phyloP scores from a whole-genome alignment of 1,139 yeast genomes.

The Pichia terricola region DNA sequence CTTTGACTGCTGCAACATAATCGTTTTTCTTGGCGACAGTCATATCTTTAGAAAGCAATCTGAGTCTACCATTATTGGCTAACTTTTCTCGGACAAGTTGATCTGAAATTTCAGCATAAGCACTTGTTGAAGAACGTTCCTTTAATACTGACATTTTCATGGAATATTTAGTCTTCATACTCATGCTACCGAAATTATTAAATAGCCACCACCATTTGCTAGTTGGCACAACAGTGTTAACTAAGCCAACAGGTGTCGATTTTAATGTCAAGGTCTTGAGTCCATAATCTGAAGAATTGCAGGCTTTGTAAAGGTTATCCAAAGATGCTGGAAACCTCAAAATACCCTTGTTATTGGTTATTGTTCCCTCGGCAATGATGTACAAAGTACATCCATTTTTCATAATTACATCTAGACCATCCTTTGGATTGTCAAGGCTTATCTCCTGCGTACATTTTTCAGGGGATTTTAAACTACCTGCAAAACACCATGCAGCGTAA shows the following conservation, averaged over 20 bases:
- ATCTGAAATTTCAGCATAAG: constrained; percentile 11
- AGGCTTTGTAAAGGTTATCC: constrained; percentile 12
- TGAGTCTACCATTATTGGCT: constrained; percentile 31
- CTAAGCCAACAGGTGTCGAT: constrained; percentile 14
- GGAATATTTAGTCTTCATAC: constrained; percentile 23
- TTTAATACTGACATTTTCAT: constrained; percentile 14
- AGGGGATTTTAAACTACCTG: constrained; percentile 14
- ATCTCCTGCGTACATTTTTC: background rate
- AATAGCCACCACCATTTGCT: constrained; percentile 12
- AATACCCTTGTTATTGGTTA: constrained; percentile 43
- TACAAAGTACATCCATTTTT: constrained; percentile 30
- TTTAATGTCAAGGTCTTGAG: constrained; percentile 36
- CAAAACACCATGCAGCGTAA: constrained; percentile 11
- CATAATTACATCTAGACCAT: constrained; percentile 2
- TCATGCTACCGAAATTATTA: constrained; percentile 15
- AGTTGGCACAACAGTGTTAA: constrained; percentile 21
- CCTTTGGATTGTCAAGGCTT: constrained; percentile 5
- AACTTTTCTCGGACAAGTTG: constrained; percentile 26
- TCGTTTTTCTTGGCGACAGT: constrained; percentile 24
- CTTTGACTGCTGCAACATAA: constrained; percentile 22
- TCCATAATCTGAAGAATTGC: constrained; percentile 18
- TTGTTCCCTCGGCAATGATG: constrained; percentile 58
- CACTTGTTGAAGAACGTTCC: constrained; percentile 7
- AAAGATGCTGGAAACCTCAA: constrained; percentile 17
- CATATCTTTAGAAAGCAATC: constrained; percentile 28